These are phyloP conservation scores for Meyerozyma elateridarum DNA, from an alignment of 1,139 yeast species.

Conservation along the genomic window DNA sequence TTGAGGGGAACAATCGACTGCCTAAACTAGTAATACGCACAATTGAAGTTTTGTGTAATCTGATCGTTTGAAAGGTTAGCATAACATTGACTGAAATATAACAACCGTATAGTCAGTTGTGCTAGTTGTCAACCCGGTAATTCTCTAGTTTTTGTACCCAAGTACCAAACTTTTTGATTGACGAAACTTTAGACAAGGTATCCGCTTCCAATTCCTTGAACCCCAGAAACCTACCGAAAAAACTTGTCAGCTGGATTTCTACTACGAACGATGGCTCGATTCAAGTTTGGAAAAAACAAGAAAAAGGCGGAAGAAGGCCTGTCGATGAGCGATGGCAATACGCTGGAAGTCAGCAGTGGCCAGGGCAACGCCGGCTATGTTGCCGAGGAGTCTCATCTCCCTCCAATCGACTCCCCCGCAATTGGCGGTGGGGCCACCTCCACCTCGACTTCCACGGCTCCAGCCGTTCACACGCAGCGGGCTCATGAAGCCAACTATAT, in stretches of 20 bases:
- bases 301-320: constrained; percentile 8
- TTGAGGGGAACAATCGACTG: constrained; percentile 3
- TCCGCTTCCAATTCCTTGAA: no score
- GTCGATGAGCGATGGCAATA: constrained; percentile 4
- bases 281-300: constrained; percentile 18
- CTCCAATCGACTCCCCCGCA: background rate
- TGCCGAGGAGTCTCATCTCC: background rate
- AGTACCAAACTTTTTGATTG: no score
- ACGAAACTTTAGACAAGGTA: no score
- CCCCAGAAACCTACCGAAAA: no score
- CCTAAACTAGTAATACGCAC: constrained; percentile 3
- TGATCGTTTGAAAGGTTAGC: constrained; percentile 1
- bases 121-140: no score
- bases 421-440: background rate
- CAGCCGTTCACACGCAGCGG: no score
- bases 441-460: no score
- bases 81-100: constrained; percentile 2
- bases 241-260: no score
- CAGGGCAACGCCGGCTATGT: background rate
- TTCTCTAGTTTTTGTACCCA: no score
- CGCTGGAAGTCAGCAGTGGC: constrained; percentile 2
- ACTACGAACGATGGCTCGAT: constrained; percentile 15
- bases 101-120: background rate
- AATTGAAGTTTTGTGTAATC: constrained; percentile 2
- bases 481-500: no score